Evolutionary conservation across 1,284 basidiomycete genomes (phyloP).

Genomic region (Salmacisia buchloeana): DNA sequence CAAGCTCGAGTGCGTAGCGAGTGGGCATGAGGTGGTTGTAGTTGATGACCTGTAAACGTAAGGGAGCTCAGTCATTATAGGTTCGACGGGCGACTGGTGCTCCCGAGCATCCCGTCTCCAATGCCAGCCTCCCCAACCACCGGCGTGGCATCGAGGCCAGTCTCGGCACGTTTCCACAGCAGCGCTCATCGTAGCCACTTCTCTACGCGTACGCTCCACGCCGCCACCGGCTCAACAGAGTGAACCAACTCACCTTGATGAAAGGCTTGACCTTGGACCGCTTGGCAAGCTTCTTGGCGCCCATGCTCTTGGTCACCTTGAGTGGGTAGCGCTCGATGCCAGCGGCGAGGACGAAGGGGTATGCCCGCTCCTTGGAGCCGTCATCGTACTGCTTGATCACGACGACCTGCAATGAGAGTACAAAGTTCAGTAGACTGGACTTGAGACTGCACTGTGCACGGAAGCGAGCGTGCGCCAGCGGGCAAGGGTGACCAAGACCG

Average conservation of each 20-base stretch:
- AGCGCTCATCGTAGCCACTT: neutral
- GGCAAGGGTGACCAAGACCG: neutral
- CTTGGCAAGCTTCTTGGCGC: constrained; percentile 50
- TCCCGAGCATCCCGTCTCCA: neutral
- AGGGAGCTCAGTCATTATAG: neutral
- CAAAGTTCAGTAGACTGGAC: constrained; percentile 5
- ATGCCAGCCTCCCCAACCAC: neutral
- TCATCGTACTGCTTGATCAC: constrained; percentile 52
- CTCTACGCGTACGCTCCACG: neutral
- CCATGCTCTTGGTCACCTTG: constrained; percentile 50
- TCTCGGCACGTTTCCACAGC: no score
- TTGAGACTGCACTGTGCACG: neutral
- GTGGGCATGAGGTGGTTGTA: constrained; percentile 52
- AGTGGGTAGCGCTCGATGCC: constrained; percentile 50
- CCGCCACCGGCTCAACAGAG: no score
- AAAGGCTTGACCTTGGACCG: constrained; percentile 51
- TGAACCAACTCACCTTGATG: constrained; percentile 41
- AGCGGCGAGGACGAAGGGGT: constrained; percentile 48
- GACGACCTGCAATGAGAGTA: constrained; percentile 37
- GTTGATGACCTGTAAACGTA: constrained; percentile 41
- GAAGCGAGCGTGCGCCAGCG: neutral
- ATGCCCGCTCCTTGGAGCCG: constrained; percentile 48
- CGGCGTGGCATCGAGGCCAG: no score
- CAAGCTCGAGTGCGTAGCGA: constrained; percentile 50
- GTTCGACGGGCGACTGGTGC: neutral